Base-by-base conservation (phyloP, 2,329 filamentous ascomycete species). In the Microascus cirrosus region DNA sequence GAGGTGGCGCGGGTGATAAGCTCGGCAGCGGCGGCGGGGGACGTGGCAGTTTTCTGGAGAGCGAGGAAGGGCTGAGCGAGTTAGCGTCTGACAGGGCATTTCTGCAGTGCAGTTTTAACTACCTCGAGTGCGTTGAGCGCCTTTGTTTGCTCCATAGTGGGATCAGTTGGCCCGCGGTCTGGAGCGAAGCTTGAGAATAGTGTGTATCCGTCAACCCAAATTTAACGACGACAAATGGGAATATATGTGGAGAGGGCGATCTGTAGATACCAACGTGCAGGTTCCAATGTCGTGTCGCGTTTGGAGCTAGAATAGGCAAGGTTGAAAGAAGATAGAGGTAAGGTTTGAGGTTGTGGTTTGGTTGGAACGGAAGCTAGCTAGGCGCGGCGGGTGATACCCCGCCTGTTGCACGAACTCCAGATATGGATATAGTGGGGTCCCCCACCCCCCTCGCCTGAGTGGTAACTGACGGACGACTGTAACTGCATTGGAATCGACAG, bases 1-100 rank as follows among this genome's bases (percentile, higher is more conserved):
- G 90, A 91, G 55, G 91, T 97, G 61, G 92, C 94, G 73, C 91
- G 89, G 52, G 80, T 84, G 69, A 97, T 82, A 57, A 97, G 83
- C 69, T 96, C 91, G 67, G 89, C 86, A 50, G 92, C 87, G 59
- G 91, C 90, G 64, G 89, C 86, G 48, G 90, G 86, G 12, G 91
- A 90, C 7, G 84, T 89, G 61, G 90, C 90, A 12, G 90, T 89
- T 69, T 92, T 94, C 67, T 88, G 87, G 62, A 96, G 87, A 56
- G 88, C 87, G 60, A 99, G 77, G 75, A 93, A 97, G n/a, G 92
- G 91, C 78, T 96, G 77, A 79, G 75, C 51, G 32, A 15, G 48
- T 45, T 20, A 32, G 56, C 7, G 56, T 8, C 6, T 58, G 78
- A 55, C 39, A 51, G 48, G 32, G 54, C 54, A 53, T 20, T 39